Evolutionary conservation across 306 rosid genomes (phyloP).

Genomic region (Dryas drummondii): DNA sequence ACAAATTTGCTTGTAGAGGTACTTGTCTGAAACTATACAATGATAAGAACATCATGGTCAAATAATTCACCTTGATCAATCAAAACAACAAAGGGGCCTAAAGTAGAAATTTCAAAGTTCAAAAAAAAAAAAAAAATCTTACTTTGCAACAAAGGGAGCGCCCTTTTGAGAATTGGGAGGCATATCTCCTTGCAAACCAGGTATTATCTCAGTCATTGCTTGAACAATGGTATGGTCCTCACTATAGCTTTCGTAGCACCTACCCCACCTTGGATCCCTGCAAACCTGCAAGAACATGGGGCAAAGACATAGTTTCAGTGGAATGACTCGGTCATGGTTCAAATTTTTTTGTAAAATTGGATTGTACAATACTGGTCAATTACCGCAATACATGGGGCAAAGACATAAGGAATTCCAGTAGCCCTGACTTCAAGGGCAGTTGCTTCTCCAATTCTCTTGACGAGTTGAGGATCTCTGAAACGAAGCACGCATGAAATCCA

Average conservation of each 20-base stretch:
- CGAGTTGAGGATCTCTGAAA: conserved; percentile 76
- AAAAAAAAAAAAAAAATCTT: conserved; percentile 29
- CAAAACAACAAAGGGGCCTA: background rate
- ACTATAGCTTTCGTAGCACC: conserved; percentile 97
- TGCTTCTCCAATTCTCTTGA: conserved; percentile 89
- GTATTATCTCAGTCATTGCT: conserved; percentile 85
- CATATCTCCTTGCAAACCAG: conserved; percentile 93
- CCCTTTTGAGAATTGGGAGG: conserved; percentile 63
- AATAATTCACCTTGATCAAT: background rate
- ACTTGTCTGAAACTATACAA: background rate
- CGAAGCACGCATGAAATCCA: background rate
- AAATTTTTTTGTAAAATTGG: background rate
- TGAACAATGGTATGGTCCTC: conserved; percentile 77
- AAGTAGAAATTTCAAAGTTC: background rate
- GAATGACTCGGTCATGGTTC: background rate
- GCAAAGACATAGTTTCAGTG: background rate
- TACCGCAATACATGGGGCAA: conserved; percentile 99
- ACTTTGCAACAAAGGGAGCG: conserved; percentile 91
- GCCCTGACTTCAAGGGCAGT: conserved; percentile 99
- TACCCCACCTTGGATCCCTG: conserved; percentile 99
- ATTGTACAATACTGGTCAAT: background rate
- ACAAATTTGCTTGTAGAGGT: background rate
- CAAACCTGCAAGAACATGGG: conserved; percentile 74
- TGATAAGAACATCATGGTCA: background rate
- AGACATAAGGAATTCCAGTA: conserved; percentile 86